Conservation (phyloP, 2,329 filamentous ascomycete genomes). For the Fusarium equiseti region DNA sequence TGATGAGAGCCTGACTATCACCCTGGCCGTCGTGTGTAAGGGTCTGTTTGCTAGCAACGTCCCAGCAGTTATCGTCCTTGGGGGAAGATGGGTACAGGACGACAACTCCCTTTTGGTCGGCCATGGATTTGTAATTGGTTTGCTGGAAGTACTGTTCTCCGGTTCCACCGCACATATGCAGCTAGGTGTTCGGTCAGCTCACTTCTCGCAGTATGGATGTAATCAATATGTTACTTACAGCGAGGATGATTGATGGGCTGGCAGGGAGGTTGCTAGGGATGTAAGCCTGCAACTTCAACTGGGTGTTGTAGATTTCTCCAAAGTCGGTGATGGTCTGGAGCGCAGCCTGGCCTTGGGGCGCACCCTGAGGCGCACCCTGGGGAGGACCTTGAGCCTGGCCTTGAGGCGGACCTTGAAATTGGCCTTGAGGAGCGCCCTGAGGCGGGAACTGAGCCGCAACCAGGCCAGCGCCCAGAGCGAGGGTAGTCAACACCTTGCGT, state of each 20-base stretch:
- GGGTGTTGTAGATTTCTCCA: constrained; percentile 3
- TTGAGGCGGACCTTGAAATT: neutral
- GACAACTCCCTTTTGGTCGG: constrained; percentile 2
- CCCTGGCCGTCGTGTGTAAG: constrained; percentile 19
- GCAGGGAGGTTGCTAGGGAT: constrained; percentile 10
- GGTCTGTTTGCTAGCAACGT: constrained; percentile 8
- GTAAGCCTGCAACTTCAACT: constrained; percentile 6
- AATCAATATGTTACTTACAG: neutral
- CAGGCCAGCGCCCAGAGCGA: constrained; percentile 10
- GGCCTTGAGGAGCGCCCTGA: no score
- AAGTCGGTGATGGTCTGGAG: constrained; percentile 19
- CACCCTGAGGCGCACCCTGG: no score
- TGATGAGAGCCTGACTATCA: constrained; percentile 16
- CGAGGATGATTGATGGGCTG: constrained; percentile 8
- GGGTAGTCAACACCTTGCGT: neutral
- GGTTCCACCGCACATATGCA: neutral
- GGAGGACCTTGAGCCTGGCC: no score
- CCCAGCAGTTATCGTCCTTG: constrained; percentile 13
- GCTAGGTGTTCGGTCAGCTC: neutral
- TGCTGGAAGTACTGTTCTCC: constrained; percentile 13
- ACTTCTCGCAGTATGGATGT: accelerated
- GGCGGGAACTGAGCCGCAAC: constrained; percentile 2
- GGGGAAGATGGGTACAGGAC: constrained; percentile 7
- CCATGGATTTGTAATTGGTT: constrained; percentile 9
- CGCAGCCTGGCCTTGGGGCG: neutral